phyloP scores from a whole-genome alignment of 1,284 basidiomycete species.

The Austroboletus rostrupii region DNA sequence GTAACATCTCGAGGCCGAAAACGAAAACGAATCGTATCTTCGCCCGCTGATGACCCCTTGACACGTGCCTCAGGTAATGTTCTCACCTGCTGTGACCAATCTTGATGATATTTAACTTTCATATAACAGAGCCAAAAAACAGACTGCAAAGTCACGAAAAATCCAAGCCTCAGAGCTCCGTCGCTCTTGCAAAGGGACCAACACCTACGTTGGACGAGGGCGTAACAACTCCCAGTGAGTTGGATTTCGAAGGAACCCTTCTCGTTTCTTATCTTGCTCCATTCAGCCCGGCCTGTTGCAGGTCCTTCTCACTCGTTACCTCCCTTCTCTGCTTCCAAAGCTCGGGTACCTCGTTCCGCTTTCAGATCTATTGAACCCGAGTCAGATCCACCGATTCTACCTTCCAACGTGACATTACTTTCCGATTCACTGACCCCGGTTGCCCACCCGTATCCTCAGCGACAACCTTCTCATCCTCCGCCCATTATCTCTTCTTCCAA shows the following conservation, averaged over 20 bases:
- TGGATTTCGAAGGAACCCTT: not conserved
- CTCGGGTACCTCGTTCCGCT: slow-evolving; percentile 6
- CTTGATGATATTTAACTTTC: slow-evolving; percentile 1
- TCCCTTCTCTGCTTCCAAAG: slow-evolving; percentile 7
- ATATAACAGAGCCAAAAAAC: slow-evolving; percentile 8
- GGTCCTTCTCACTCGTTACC: slow-evolving; percentile 9
- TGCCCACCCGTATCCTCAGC: slow-evolving; percentile 11
- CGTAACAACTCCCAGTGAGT: slow-evolving; percentile 13
- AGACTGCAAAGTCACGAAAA: slow-evolving; percentile 6
- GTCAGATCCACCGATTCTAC: not conserved
- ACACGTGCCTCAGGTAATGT: slow-evolving; percentile 19
- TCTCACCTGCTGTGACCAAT: slow-evolving; percentile 6
- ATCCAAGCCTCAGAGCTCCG: not conserved
- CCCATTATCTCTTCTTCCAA: slow-evolving; percentile 13
- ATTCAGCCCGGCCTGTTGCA: slow-evolving; percentile 12
- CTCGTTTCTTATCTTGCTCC: slow-evolving; percentile 6
- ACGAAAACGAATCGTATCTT: slow-evolving; percentile 21
- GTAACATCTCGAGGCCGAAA: slow-evolving; percentile 12
- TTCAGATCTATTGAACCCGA: slow-evolving; percentile 11
- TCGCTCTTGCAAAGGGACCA: not conserved
- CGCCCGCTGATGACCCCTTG: slow-evolving; percentile 3
- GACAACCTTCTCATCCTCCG: slow-evolving; percentile 16
- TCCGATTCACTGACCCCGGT: slow-evolving; percentile 2
- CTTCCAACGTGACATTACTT: not conserved
- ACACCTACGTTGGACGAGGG: slow-evolving; percentile 1